Evolutionary conservation across 108 stramenopile species (phyloP), one percentile per base, ranked within the genome.

Genomic region (Nitzschia palea): DNA sequence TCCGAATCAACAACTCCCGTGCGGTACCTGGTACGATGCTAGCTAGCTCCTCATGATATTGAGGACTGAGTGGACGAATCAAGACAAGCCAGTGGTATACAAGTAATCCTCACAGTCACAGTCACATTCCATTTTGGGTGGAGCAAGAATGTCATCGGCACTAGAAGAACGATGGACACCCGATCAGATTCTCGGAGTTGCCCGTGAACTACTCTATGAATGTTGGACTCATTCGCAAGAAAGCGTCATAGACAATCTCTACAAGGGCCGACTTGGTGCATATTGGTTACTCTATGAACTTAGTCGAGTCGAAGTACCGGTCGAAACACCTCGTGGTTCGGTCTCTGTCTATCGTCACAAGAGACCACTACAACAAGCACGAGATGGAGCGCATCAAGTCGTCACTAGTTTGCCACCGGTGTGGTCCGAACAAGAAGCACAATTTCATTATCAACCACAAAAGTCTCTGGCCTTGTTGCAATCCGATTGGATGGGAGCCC

Each of bases 251-350:
- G 71, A 57, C 12, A 72, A 72, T 32, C 54, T 72, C 32, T 61
- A 53, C 25, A 36, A 48, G 1, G 62, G 62, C 4, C 61, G 71
- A 25, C 57, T 72, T 43, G 71, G 71, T 1, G 60, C 62, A n/a
- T 72, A 57, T 44, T 72, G 42, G 14, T 40, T 72, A 12, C 27
- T 72, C 5, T 43, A 59, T 59, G 35, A 59, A 37, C 22, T 37
- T n/a, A 37, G 57, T 35, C 57, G 37, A 59, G 15, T 59, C 18
- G 35, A 59, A 6, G 14, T 37, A 18, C 37, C 37, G 14, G 37
- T 40, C 10, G 14, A 40, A 10, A 6, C 23, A 29, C 55, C 4
- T 30, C 28, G 10, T 31, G 28, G 20, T 29, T 55, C 55, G 9
- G 28, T 27, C 20, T 58, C 68, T 1, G 44, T 57, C 18, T 69